phyloP scores from a whole-genome alignment of 805 yeast genomes.

The Candida boleticola region DNA sequence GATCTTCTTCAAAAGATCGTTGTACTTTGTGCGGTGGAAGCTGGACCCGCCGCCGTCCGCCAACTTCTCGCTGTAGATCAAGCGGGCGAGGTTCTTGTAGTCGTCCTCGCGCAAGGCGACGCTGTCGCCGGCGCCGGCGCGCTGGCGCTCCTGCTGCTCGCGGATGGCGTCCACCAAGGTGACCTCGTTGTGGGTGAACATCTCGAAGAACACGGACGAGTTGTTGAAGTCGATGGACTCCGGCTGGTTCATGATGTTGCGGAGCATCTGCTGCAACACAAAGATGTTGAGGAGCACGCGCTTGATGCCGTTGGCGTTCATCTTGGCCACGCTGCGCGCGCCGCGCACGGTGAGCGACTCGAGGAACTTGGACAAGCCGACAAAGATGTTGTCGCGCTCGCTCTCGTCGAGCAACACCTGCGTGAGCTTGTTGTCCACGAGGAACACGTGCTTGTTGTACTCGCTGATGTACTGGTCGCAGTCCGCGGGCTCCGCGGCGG shows the following conservation, averaged over 20 bases:
- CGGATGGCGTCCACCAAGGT: slow-evolving; percentile 41
- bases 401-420: slow-evolving; percentile 29
- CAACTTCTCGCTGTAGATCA: slow-evolving; percentile 48
- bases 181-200: slow-evolving; percentile 50
- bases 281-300: slow-evolving; percentile 59
- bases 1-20: slow-evolving; percentile 28
- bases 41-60: slow-evolving; percentile 36
- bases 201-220: slow-evolving; percentile 55
- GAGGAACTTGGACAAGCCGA: slow-evolving; percentile 52
- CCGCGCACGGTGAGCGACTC: slow-evolving; percentile 53
- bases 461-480: slow-evolving; percentile 53
- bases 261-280: slow-evolving; percentile 66
- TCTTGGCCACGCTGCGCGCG: slow-evolving; percentile 45
- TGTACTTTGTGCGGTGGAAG: slow-evolving; percentile 38
- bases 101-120: slow-evolving; percentile 41
- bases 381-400: slow-evolving; percentile 30
- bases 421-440: slow-evolving; percentile 43
- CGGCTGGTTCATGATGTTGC: slow-evolving; percentile 53
- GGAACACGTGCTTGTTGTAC: slow-evolving; percentile 48
- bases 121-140: slow-evolving; percentile 6
- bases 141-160: slow-evolving; percentile 9
- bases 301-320: slow-evolving; percentile 59
- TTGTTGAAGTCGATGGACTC: slow-evolving; percentile 52
- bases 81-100: slow-evolving; percentile 48
- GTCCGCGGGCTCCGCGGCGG: slow-evolving; percentile 54